Evolutionary conservation across 192 early-diverging fungal genomes (phyloP).

Genomic region (Rhizoclosmatium sp.): DNA sequence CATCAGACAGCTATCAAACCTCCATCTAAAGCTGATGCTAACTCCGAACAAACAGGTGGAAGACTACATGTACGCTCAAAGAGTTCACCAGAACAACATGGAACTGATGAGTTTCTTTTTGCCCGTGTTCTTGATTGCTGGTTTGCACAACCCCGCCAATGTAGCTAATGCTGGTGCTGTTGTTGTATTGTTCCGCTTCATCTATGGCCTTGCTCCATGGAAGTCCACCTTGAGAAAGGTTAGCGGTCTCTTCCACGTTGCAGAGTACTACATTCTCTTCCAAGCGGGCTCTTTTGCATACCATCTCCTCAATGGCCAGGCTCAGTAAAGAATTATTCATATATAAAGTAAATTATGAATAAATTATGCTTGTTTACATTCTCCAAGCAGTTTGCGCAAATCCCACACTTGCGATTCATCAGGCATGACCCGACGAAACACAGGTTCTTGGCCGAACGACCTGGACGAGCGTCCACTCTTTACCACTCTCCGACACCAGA

Average conservation of each 20-base stretch:
- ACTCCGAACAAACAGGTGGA: not conserved
- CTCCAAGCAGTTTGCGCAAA: too few relatives aligned
- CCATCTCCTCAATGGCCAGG: not conserved
- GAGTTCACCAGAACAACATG: conserved; percentile 36
- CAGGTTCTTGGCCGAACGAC: not conserved
- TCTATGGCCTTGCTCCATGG: conserved; percentile 12
- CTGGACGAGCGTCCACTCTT: not conserved
- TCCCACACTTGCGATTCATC: too few relatives aligned
- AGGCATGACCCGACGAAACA: too few relatives aligned
- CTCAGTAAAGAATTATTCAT: not conserved
- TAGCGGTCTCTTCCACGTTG: conserved; percentile 15
- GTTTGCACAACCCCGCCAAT: conserved; percentile 6
- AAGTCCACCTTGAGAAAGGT: not conserved
- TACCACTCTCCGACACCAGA: not conserved
- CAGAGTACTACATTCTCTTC: conserved; percentile 21
- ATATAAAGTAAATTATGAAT: not conserved
- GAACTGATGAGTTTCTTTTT: conserved; percentile 34
- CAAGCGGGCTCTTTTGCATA: conserved; percentile 23
- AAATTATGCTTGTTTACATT: too few relatives aligned
- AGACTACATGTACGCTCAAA: conserved; percentile 29
- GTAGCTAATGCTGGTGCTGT: conserved; percentile 17
- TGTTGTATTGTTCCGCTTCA: conserved; percentile 4
- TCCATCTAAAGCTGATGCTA: not conserved
- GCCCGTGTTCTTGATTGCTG: conserved; percentile 28
- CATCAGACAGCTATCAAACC: not conserved